Evolutionary conservation across 768 basidiomycete species (phyloP).

Genomic region (button mushroom (Agaricus bisporus)): DNA sequence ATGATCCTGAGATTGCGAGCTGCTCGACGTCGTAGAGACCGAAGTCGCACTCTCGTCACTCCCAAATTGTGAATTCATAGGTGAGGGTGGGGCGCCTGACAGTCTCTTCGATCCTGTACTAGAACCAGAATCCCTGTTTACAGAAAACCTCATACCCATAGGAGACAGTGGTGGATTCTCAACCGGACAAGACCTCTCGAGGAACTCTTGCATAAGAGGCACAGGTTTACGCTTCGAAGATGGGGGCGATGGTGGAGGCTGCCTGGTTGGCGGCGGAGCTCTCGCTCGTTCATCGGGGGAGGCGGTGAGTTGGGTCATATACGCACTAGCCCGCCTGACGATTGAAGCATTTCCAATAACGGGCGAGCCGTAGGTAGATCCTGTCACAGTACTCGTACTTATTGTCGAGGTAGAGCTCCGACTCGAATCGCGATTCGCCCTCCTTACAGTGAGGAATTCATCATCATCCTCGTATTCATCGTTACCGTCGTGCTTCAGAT

Average conservation of each 20-base stretch:
- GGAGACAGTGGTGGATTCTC: slow-evolving; percentile 8
- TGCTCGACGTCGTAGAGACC: slow-evolving; percentile 33
- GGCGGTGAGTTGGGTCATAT: slow-evolving; percentile 24
- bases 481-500: neutral
- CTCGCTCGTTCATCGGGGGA: slow-evolving; percentile 8
- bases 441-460: slow-evolving; percentile 10
- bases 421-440: slow-evolving; percentile 36
- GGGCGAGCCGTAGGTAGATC: slow-evolving; percentile 25
- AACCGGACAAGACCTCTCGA: neutral
- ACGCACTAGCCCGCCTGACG: slow-evolving; percentile 46
- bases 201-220: neutral
- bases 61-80: slow-evolving; percentile 43
- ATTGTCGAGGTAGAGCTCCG: slow-evolving; percentile 41
- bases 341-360: slow-evolving; percentile 42
- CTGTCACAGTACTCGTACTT: slow-evolving; percentile 32
- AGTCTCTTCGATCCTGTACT: slow-evolving; percentile 4
- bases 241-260: neutral
- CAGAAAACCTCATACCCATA: neutral
- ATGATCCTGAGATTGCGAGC: slow-evolving; percentile 33
- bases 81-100: slow-evolving; percentile 33
- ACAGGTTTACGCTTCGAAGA: slow-evolving; percentile 1
- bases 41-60: slow-evolving; percentile 36
- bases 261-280: slow-evolving; percentile 9
- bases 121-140: neutral
- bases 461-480: slow-evolving; percentile 13